phyloP scores from a whole-genome alignment of 208 protist genomes.

The Lotmaria passim region DNA sequence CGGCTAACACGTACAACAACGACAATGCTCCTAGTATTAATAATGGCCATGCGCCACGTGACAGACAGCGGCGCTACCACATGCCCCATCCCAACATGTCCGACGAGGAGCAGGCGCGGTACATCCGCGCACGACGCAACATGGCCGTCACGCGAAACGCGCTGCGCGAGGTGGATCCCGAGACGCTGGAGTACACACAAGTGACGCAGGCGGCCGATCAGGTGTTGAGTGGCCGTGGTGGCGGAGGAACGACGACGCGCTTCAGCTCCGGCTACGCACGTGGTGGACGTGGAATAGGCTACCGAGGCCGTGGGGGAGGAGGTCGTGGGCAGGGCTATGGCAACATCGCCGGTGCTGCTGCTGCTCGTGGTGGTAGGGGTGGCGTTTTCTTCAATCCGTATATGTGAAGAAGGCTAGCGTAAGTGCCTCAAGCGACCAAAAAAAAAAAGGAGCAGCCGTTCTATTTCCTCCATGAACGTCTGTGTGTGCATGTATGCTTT shows the following conservation, averaged over 20 bases:
- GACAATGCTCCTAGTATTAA: too few relatives aligned
- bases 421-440: neutral
- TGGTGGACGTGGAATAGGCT: conserved; percentile 8
- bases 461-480: neutral
- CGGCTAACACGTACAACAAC: too few relatives aligned
- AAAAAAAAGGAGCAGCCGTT: neutral
- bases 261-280: neutral
- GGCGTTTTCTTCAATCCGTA: conserved; percentile 8
- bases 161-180: conserved; percentile 76
- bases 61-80: conserved; percentile 15
- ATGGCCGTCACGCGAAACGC: conserved; percentile 63
- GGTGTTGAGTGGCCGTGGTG: neutral
- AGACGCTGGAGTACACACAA: conserved; percentile 62
- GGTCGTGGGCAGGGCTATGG: conserved; percentile 6
- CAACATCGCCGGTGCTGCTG: neutral
- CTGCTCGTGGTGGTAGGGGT: neutral
- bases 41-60: neutral
- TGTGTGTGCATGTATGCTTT: conserved; percentile 16
- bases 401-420: neutral
- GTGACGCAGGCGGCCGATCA: conserved; percentile 42
- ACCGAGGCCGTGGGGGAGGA: conserved; percentile 5
- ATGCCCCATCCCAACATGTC: conserved; percentile 34
- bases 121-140: conserved; percentile 47
- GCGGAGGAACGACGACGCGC: neutral
- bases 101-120: conserved; percentile 28